Evolutionary conservation across 208 protist genomes (phyloP), one percentile per base, ranked within the genome.

Genomic region (Leishmania gerbilli): DNA sequence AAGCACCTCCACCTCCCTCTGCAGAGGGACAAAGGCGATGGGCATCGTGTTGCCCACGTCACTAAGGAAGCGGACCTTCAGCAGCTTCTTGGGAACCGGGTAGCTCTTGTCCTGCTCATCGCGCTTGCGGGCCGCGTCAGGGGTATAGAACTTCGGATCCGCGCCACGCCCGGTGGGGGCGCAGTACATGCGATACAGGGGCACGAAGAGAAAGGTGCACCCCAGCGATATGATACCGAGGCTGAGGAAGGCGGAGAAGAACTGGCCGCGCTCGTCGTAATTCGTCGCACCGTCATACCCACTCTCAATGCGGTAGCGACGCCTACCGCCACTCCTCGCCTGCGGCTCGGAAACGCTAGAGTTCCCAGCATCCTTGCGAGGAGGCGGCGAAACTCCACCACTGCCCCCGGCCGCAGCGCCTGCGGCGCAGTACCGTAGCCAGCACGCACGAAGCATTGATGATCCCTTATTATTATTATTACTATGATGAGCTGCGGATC

Each of bases 31-130:
- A 85, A 98, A 98, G 53, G 91, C 91, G 76, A 98, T 95, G 8
- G 95, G 95, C 92, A 97, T 97, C 45, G 93, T 97, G 85, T 95
- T 95, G 62, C 95, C 95, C 37, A 95, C 92, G 71, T 95, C 92
- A 45, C 91, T 94, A 3, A 96, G 84, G 79, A 97, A 97, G 37
- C 92, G 88, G 53, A 98, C 92, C 85, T 95, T 94, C 42, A 96
- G 85, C 69, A 97, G 87, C 83, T 94, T 95, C 89, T 96, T 95
- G 11, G 89, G 78, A 27, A 92, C 86, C 1, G 92, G 92, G 76
- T 95, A 93, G 69, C 88, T 80, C 76, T 91, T 91, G 79, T 95
- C 88, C 77, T 90, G 58, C 84, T 96, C 90, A 76, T 91, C 89
- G 0, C 91, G 92, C 81, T 91, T 79, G 1, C 88, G 90, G 15